Base-by-base conservation (phyloP, 2,329 filamentous ascomycete genomes). In the Metarhizium rileyi region DNA sequence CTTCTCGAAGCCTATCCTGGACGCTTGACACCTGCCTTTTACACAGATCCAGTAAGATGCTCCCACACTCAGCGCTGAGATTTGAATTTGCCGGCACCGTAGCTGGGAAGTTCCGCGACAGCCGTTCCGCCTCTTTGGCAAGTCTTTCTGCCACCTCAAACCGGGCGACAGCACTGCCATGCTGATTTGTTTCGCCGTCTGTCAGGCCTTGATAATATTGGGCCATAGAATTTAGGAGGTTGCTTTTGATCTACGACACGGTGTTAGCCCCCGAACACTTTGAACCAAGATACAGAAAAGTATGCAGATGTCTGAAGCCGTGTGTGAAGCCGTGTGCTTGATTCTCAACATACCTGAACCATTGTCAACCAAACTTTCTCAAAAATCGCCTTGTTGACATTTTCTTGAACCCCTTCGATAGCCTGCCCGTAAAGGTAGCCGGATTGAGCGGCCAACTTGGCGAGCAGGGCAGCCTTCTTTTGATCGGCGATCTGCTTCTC, bases 191-290 rank as follows among this genome's bases (percentile, higher is more conserved):
- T 59, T 96, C 91, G 54, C 91, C 86, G 59, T 98, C 93, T 8
- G 90, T 86, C 28, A 95, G 71, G 4, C 90, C 90, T 65, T 98
- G 93, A 62, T 90, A 96, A 66, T 94, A 96, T 57, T 95, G 90
- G 2, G 93, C 88, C 59, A 95, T 74, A 2, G 91, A 93, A 50
- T 81, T 80, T 75, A 95, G 82, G 57, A 95, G 78, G 57, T 83
- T 84, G 30, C 85, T 78, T 77, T 98, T 98, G 63, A 78, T 75
- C 79, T 84, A 53, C 18, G 33, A n/a, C n/a, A n/a, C n/a, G n/a
- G n/a, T n/a, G n/a, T n/a, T n/a, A n/a, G n/a, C n/a, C n/a, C n/a
- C n/a, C n/a, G n/a, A n/a, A n/a, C n/a, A n/a, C n/a, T n/a, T n/a
- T n/a, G n/a, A n/a, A n/a, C n/a, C n/a, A 16, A n/a, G 4, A 33